Evolutionary conservation across 192 early-diverging fungal genomes (phyloP), one percentile per base, ranked within the genome.

Genomic region (Backusella tuberculispora): DNA sequence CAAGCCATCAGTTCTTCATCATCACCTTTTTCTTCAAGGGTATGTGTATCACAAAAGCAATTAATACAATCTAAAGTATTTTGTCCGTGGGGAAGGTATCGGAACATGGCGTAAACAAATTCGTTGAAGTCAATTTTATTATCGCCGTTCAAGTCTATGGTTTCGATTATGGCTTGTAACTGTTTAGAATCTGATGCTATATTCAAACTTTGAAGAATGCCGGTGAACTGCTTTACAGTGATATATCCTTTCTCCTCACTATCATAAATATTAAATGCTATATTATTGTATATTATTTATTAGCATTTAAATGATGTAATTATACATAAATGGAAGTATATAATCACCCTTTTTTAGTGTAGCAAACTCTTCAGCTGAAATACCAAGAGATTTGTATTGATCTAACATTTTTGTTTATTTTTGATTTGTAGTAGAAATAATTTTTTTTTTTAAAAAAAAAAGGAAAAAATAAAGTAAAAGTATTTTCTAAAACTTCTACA

Each of bases 1-100:
- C 76, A 77, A 0, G 29, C 63, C 15, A 29, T 40, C 1, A 77
- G 24, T 38, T 77, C 76, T n/a, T 77, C 63, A 12, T 75, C 74
- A 8, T 53, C 8, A 10, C 10, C 50, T 53, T 19, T 21, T 34
- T 34, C 29, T 2, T 34, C 29, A 2, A 34, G 29, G 29, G 29
- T 34, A 34, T 34, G 29, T 34, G 29, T 2, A 6, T 53, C 50
- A 19, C 50, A 19, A 21, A 10, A 21, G n/a, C n/a, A 24, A 5
- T 17, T 50, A n/a, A 50, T 17, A 34, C 1, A 1, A 34, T 2
- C 2, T 34, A 34, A 34, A 34, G 29, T 34, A 2, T 34, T 34
- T 34, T 34, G 29, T 15, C n/a, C 47, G 47, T 24, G 53, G n/a
- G 71, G 71, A 2, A 72, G 24, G 38, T 72, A 50, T 60, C 53